Conservation (phyloP, 225 moss, liverwort and hornwort genomes). For the Lunularia cruciata region DNA sequence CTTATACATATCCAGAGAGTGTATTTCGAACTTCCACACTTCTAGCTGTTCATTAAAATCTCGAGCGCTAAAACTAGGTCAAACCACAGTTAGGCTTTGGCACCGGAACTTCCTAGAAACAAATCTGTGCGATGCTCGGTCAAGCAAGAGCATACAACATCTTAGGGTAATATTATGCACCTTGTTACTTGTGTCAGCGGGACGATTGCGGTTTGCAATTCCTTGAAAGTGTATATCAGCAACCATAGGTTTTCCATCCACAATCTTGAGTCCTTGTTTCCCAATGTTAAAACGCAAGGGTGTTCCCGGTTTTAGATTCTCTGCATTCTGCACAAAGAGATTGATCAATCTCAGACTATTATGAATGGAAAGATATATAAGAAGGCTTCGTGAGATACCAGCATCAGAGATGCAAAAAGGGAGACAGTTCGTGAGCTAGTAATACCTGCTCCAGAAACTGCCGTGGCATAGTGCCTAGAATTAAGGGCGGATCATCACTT, state of each 20-base stretch:
- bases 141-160: too few relatives aligned
- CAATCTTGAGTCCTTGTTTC: slow-evolving; percentile 73
- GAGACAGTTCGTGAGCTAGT: too few relatives aligned
- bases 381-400: too few relatives aligned
- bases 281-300: slow-evolving; percentile 84
- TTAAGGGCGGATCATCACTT: slow-evolving; percentile 80
- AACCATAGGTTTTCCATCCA: slow-evolving; percentile 76
- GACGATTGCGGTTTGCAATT: slow-evolving; percentile 66
- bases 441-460: slow-evolving; percentile 77
- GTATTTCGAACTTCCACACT: too few relatives aligned
- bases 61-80: too few relatives aligned
- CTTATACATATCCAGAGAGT: too few relatives aligned
- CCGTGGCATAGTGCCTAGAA: slow-evolving; percentile 58
- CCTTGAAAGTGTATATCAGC: slow-evolving; percentile 92
- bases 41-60: too few relatives aligned
- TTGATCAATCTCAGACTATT: background rate
- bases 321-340: slow-evolving; percentile 53
- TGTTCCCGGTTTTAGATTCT: slow-evolving; percentile 67
- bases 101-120: too few relatives aligned
- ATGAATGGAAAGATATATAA: too few relatives aligned
- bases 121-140: too few relatives aligned
- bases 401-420: background rate
- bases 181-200: slow-evolving; percentile 95
- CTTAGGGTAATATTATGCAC: slow-evolving; percentile 27
- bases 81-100: too few relatives aligned